Conservation (phyloP, 495 filamentous ascomycete species). For the Xylona heveae region DNA sequence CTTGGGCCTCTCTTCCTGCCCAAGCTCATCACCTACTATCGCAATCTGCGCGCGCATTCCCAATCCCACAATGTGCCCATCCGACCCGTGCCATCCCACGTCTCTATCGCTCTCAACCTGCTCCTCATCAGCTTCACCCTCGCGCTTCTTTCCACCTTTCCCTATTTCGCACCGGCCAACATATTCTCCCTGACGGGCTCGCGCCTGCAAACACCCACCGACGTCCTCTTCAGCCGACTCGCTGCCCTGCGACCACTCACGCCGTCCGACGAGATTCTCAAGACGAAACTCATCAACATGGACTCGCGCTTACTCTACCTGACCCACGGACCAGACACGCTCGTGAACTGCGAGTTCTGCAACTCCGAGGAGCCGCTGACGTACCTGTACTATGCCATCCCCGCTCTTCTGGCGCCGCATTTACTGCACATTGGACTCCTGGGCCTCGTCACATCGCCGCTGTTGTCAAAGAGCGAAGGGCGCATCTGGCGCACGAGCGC, state of each 20-base stretch:
- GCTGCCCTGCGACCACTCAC: constrained; percentile 41
- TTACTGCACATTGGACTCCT: constrained; percentile 49
- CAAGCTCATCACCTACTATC: constrained; percentile 48
- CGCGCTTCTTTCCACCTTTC: constrained; percentile 28
- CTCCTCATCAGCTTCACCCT: constrained; percentile 14
- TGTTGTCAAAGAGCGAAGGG: constrained; percentile 32
- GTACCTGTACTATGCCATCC: constrained; percentile 68
- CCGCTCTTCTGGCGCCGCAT: constrained; percentile 52
- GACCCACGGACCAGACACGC: constrained; percentile 48
- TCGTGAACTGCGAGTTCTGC: constrained; percentile 68
- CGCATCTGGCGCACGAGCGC: constrained; percentile 47
- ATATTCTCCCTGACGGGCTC: constrained; percentile 60
- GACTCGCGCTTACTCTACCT: constrained; percentile 65
- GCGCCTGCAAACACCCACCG: constrained; percentile 62
- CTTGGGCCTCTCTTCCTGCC: constrained; percentile 73
- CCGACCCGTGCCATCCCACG: constrained; percentile 27
- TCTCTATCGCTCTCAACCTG: constrained; percentile 15
- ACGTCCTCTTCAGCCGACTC: constrained; percentile 72
- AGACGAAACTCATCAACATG: constrained; percentile 38
- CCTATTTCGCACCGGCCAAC: constrained; percentile 52
- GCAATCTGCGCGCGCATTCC: constrained; percentile 28
- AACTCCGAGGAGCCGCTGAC: constrained; percentile 42
- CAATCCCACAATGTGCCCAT: constrained; percentile 25
- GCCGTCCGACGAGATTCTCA: constrained; percentile 36
- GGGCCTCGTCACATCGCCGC: constrained; percentile 37